Evolutionary conservation across 2,329 filamentous ascomycete genomes (phyloP).

Genomic region (Anthostomella pinea): DNA sequence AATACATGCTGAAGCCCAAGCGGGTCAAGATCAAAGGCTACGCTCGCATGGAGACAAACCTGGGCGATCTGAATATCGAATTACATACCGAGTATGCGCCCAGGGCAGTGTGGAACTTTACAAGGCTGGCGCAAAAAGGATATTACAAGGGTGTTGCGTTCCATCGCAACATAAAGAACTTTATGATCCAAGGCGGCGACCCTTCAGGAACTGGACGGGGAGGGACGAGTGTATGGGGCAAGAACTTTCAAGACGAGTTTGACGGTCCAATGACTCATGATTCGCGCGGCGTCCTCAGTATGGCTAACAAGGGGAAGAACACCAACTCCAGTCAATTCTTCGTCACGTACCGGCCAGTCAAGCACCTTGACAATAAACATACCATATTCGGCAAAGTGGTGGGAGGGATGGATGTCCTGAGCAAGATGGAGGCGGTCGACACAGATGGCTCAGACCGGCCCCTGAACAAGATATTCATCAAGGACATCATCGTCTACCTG

Average conservation of each 20-base stretch:
- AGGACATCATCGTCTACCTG: constrained; percentile 80
- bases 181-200: constrained; percentile 98
- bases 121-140: constrained; percentile 80
- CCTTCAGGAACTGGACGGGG: constrained; percentile 88
- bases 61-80: constrained; percentile 83
- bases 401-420: constrained; percentile 69
- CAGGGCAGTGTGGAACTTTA: constrained; percentile 95
- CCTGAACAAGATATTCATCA: constrained; percentile 73
- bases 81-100: constrained; percentile 89
- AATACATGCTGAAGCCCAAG: constrained; percentile 92
- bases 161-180: constrained; percentile 90
- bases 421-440: constrained; percentile 72
- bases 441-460: constrained; percentile 76
- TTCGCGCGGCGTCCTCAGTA: constrained; percentile 74
- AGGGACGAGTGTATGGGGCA: constrained; percentile 89
- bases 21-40: constrained; percentile 89
- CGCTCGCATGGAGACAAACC: constrained; percentile 80
- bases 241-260: constrained; percentile 91
- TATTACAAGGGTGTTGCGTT: constrained; percentile 85
- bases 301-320: constrained; percentile 99
- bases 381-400: constrained; percentile 92
- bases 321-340: constrained; percentile 96
- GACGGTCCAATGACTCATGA: constrained; percentile 87
- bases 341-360: constrained; percentile 79
- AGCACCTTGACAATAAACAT: constrained; percentile 91